Percentiles rank a stretch among this genome's conserved stretches.
phyloP scores from a whole-genome alignment of 2,329 filamentous ascomycete species.

The Colletotrichum noveboracense region DNA sequence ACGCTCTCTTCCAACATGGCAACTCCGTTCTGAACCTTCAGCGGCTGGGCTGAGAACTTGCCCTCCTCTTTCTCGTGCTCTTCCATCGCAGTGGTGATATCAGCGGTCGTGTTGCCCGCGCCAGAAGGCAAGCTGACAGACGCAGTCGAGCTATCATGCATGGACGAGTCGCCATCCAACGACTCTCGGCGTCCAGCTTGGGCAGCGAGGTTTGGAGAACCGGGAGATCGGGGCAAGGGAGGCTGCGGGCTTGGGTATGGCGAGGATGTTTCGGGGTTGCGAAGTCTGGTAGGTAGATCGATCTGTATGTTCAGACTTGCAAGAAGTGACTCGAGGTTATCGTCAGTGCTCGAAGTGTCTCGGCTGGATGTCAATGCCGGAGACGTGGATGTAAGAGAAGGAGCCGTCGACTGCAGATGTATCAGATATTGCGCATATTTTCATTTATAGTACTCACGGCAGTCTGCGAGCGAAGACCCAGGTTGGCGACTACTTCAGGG shows the following conservation, averaged over 20 bases:
- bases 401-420: background rate
- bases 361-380: background rate
- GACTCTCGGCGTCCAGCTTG: background rate
- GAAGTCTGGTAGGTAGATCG: background rate
- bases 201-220: background rate
- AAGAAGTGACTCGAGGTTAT: background rate
- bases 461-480: constrained; percentile 44
- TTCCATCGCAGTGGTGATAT: constrained; percentile 29
- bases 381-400: background rate
- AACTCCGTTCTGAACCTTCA: constrained; percentile 56
- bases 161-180: background rate
- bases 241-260: background rate
- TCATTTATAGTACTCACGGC: constrained; percentile 31
- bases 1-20: constrained; percentile 63
- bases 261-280: background rate
- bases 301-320: background rate
- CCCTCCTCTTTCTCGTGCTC: constrained; percentile 33
- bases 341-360: background rate
- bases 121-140: background rate
- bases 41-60: constrained; percentile 41
- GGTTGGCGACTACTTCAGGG: constrained; percentile 39
- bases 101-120: background rate
- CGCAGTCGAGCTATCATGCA: background rate
- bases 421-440: background rate
- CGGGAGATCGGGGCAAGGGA: constrained; percentile 17